Percentiles rank a stretch among this genome's conserved stretches.
Conservation (phyloP, 371 early-diverging fungal species). For the Gilbertella persicaria region DNA sequence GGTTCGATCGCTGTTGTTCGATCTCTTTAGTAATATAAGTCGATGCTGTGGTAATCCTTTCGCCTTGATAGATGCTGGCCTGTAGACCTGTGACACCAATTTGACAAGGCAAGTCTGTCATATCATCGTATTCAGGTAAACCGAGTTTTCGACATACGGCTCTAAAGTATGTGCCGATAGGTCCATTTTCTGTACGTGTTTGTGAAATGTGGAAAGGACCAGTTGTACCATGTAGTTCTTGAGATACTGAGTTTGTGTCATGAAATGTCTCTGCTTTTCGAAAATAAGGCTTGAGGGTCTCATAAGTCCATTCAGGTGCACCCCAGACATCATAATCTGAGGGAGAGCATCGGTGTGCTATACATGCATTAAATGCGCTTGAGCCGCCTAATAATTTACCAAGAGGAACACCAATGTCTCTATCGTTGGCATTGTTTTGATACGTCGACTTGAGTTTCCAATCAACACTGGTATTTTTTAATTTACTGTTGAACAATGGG, state of each 20-base stretch:
- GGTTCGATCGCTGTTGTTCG: slow-evolving; percentile 13
- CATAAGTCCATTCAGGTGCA: slow-evolving; percentile 19
- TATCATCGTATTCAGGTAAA: slow-evolving; percentile 16
- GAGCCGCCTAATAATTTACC: slow-evolving; percentile 45
- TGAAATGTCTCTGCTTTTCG: slow-evolving; percentile 25
- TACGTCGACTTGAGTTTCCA: slow-evolving; percentile 18
- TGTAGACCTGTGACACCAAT: slow-evolving; percentile 28
- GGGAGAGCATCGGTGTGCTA: slow-evolving; percentile 38
- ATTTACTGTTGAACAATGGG: slow-evolving; percentile 18
- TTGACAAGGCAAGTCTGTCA: slow-evolving; percentile 19
- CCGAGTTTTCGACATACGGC: slow-evolving; percentile 25
- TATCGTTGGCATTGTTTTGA: slow-evolving; percentile 15
- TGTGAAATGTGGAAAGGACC: slow-evolving; percentile 24
- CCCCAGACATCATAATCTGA: slow-evolving; percentile 30
- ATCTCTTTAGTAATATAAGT: slow-evolving; percentile 15
- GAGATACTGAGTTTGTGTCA: neutral
- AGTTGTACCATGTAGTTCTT: slow-evolving; percentile 18
- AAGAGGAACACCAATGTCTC: slow-evolving; percentile 26
- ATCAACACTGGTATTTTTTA: slow-evolving; percentile 20
- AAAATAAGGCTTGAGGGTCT: slow-evolving; percentile 21
- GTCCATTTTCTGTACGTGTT: neutral
- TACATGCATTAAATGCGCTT: slow-evolving; percentile 40
- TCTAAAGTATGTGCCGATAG: slow-evolving; percentile 15
- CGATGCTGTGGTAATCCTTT: slow-evolving; percentile 13
- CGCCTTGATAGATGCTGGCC: slow-evolving; percentile 19